Evolutionary conservation across 2,329 filamentous ascomycete species (phyloP).

Genomic region (Onygena corvina): DNA sequence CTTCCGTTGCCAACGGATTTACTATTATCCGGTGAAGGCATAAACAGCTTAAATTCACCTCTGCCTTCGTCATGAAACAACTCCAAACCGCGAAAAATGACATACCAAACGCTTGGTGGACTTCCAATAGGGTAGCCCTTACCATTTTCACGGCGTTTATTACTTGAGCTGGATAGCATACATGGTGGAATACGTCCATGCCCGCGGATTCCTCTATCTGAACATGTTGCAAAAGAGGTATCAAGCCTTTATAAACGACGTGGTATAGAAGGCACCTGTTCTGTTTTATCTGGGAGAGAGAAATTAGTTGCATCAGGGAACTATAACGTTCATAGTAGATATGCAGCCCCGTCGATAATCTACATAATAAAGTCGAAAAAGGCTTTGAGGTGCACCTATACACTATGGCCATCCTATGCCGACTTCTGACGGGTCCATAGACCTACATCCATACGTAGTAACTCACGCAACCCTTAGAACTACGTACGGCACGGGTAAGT

Average conservation of each 20-base stretch:
- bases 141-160: neutral
- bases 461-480: too few relatives aligned
- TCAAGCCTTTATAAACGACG: neutral
- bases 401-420: too few relatives aligned
- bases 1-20: neutral
- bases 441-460: too few relatives aligned
- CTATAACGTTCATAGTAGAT: too few relatives aligned
- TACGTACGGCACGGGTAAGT: too few relatives aligned
- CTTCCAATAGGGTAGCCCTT: neutral
- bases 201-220: slow-evolving; percentile 5
- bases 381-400: too few relatives aligned
- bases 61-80: too few relatives aligned
- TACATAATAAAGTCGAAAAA: too few relatives aligned
- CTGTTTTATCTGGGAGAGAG: neutral
- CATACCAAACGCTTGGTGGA: neutral
- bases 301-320: neutral
- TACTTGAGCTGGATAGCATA: slow-evolving; percentile 12
- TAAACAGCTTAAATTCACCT: neutral
- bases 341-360: too few relatives aligned
- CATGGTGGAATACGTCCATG: slow-evolving; percentile 12
- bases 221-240: neutral
- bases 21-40: neutral
- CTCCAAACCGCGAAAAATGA: neutral
- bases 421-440: too few relatives aligned
- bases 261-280: neutral